Conservation (phyloP, 768 basidiomycete genomes). For the Agrocybe chaxingu region DNA sequence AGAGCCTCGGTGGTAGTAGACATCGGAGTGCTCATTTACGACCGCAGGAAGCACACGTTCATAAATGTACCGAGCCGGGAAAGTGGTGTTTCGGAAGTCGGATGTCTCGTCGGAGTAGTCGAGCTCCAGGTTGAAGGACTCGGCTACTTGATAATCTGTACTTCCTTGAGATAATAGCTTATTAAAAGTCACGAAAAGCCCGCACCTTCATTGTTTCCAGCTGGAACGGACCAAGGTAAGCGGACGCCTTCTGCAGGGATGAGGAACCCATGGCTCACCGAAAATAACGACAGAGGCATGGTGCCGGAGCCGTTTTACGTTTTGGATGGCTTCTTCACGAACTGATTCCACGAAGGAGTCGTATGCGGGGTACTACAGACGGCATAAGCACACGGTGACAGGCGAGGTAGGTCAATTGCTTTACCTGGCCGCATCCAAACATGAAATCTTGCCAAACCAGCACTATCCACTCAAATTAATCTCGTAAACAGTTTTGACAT, state of each 20-base stretch:
- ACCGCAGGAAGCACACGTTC: conserved; percentile 79
- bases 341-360: conserved; percentile 75
- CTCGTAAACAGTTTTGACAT: not conserved
- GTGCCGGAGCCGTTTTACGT: conserved; percentile 77
- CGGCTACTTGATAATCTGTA: conserved; percentile 84
- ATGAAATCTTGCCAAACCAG: conserved; percentile 98
- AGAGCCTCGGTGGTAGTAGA: conserved; percentile 81
- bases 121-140: conserved; percentile 70
- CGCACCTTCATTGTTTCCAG: conserved; percentile 78
- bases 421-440: conserved; percentile 91
- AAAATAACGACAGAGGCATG: conserved; percentile 92
- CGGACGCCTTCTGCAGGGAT: not conserved
- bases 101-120: conserved; percentile 84
- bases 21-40: conserved; percentile 59
- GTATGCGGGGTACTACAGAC: conserved; percentile 78
- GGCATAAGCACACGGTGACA: conserved; percentile 1
- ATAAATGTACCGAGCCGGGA: conserved; percentile 90
- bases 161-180: not conserved
- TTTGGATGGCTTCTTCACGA: conserved; percentile 75
- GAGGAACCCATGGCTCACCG: conserved; percentile 38
- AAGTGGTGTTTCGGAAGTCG: conserved; percentile 82
- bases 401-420: conserved; percentile 6
- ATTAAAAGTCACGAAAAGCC: not conserved
- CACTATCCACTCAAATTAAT: conserved; percentile 38
- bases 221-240: conserved; percentile 27